Conservation (phyloP, 225 moss, liverwort and hornwort species). For the Climacium dendroides region DNA sequence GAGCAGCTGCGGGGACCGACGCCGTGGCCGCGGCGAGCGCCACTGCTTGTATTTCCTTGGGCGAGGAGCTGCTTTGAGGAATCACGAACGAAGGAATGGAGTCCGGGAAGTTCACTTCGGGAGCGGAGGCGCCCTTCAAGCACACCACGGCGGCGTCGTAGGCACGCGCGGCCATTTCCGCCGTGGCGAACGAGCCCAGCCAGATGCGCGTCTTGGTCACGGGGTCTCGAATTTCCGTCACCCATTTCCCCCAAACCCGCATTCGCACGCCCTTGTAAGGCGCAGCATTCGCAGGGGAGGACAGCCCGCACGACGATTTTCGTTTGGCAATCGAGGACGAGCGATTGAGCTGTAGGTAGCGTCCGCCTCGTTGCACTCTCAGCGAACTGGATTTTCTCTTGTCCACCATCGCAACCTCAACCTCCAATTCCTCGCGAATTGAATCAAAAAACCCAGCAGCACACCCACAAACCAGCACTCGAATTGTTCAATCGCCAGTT, state of each 20-base stretch:
- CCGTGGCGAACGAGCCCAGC: constrained; percentile 27
- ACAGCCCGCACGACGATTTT: not conserved
- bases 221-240: constrained; percentile 30
- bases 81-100: constrained; percentile 4
- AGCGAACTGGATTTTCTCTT: not conserved
- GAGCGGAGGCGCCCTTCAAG: constrained; percentile 12
- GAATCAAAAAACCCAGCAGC: too few relatives aligned
- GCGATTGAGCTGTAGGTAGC: not conserved
- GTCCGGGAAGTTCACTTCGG: constrained; percentile 25
- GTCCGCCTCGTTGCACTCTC: not conserved
- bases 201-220: constrained; percentile 31
- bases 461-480: not conserved
- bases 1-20: not conserved
- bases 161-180: constrained; percentile 32
- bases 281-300: not conserved
- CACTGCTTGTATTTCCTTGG: constrained; percentile 31
- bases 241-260: constrained; percentile 43
- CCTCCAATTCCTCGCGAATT: not conserved
- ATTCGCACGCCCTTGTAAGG: constrained; percentile 31
- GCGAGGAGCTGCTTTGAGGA: not conserved
- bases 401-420: constrained; percentile 9
- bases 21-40: constrained; percentile 30
- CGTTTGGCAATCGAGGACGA: not conserved
- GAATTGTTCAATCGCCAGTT: not conserved
- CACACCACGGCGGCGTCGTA: constrained; percentile 40